Base-by-base conservation (phyloP, 129 eudicot genomes). In the Gnaphalium uliginosum region DNA sequence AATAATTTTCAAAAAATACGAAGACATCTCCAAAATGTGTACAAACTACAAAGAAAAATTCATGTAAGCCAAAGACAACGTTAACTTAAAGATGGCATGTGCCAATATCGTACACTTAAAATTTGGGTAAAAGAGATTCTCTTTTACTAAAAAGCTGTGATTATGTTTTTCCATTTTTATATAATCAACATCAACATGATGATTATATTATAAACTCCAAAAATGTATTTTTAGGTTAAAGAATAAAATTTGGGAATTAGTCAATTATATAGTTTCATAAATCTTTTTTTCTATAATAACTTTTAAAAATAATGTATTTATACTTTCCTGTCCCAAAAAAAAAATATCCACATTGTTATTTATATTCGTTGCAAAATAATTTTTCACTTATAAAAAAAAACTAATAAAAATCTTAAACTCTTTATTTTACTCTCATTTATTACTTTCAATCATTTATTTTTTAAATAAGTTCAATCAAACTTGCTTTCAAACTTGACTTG, bases 141-240 rank as follows among this genome's bases (percentile, higher is more conserved):
- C 65, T 56, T 56, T 72, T 56, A 66, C 65, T 57, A 54, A 56
- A 37, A 71, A 56, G 76, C 5, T 22, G 66, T 72, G 33, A 32
- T 33, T 32, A 37, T 33, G 70, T 61, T 69, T 69, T 11, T 13
- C 14, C 6, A 18, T 19, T 19, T 22, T 11, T 68, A 9, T 11
- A 13, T 14, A 10, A 19, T 21, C 41, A 24, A 2, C 13, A 26
- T 61, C 19, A 27, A 27, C 23, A 25, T 60, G 66, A 6, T 62
- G 5, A 43, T 43, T 43, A 62, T 27, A 17, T 63, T 11, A 24
- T 23, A 14, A 25, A 54, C 13, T 8, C 14, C 26, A 21, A 6
- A 51, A 54, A 7, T 54, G 24, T 8, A 19, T n/a, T 27, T 63
- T 29, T 5, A 41, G 68, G 13, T 37, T 3, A 27, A 24, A 24